Conservation (phyloP, 2,329 filamentous ascomycete species). For the Ramichloridium luteum region DNA sequence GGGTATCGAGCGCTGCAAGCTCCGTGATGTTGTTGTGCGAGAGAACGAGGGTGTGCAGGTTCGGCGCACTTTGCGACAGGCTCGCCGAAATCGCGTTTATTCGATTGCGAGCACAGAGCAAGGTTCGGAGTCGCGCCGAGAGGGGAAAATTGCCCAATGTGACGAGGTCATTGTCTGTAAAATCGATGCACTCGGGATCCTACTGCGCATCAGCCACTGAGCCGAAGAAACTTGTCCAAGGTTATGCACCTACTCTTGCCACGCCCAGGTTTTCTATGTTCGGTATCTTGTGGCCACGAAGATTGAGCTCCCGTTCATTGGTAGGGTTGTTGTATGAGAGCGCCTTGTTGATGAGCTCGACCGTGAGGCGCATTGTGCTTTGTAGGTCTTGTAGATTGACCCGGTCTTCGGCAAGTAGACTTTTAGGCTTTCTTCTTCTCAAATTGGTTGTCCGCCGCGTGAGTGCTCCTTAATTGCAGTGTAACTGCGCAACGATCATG, state of each 20-base stretch:
- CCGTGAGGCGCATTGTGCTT: slow-evolving; percentile 77
- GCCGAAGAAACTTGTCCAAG: slow-evolving; percentile 4
- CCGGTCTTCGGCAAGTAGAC: no score
- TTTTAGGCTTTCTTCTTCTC: no score
- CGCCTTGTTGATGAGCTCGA: slow-evolving; percentile 85
- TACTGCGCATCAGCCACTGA: slow-evolving; percentile 30
- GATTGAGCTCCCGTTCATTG: slow-evolving; percentile 96
- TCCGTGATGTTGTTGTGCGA: slow-evolving; percentile 72
- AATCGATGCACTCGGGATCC: slow-evolving; percentile 94
- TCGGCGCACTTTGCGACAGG: slow-evolving; percentile 64
- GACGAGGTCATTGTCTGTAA: slow-evolving; percentile 95
- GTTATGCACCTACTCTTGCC: slow-evolving; percentile 57
- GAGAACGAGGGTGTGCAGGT: slow-evolving; percentile 68
- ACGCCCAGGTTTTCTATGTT: slow-evolving; percentile 95
- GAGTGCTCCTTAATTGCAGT: no score
- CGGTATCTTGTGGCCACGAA: slow-evolving; percentile 97
- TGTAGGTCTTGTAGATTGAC: neutral
- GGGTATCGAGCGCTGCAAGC: slow-evolving; percentile 75
- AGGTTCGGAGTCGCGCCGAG: slow-evolving; percentile 72
- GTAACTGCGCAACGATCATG: no score
- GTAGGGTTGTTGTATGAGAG: slow-evolving; percentile 97
- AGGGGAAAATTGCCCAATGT: slow-evolving; percentile 85
- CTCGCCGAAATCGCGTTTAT: slow-evolving; percentile 67
- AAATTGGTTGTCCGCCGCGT: no score
- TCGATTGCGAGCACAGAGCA: slow-evolving; percentile 83